Evolutionary conservation across 2,329 filamentous ascomycete genomes (phyloP), one percentile per base, ranked within the genome.

Genomic region (Apiospora aurea): DNA sequence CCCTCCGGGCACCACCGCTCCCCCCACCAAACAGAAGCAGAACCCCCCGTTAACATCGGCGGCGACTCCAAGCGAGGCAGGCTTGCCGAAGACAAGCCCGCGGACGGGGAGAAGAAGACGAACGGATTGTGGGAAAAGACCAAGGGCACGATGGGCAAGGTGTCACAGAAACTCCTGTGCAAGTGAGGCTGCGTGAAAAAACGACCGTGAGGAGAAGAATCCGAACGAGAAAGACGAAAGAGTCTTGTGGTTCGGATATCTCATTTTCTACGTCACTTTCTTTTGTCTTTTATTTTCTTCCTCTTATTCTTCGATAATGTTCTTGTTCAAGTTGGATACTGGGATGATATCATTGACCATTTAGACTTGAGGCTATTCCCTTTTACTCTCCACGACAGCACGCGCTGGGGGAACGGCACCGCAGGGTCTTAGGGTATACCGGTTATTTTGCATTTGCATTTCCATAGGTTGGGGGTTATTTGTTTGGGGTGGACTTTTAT

Each of bases 51-150:
- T 8, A 38, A 11, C 29, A 21, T 34, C 34, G 21, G 10, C 21
- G 29, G 29, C 6, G 18, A 64, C 13, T 5, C 13, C 14, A 24
- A n/a, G 47, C 10, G 14, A 8, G 34, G 69, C 69, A 71, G 70
- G 70, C 69, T 46, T 46, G 49, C 71, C 57, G 34, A 64, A 10
- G 34, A 41, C 74, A 68, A 70, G 71, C 72, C 49, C 78, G 53
- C 51, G 49, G 71, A 43, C 64, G 72, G 70, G 72, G 73, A 73
- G 75, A 49, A 76, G 73, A 75, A 74, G 76, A 70, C 74, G 70
- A 73, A 72, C 69, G 64, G 61, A 73, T 34, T 38, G 29, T 34
- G 70, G 18, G 21, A 26, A 21, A 69, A n/a, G 26, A 69, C 18
- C 34, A 71, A n/a, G 49, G 34, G n/a, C 13, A 44, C 44, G 3